Conservation (phyloP, 306 rosid species). For the Malus sieversii region DNA sequence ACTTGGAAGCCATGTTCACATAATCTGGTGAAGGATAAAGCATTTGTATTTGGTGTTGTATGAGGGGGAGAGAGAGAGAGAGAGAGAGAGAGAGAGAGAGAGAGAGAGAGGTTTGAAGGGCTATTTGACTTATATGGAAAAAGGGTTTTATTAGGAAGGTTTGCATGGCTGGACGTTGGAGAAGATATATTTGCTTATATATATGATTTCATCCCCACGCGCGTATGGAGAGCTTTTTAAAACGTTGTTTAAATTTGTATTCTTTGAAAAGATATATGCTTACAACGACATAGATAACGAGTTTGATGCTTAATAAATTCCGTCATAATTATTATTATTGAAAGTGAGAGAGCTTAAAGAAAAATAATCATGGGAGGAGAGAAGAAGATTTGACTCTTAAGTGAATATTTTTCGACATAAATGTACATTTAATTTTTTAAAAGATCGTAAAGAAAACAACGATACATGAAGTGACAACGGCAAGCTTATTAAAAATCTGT, state of each 20-base stretch:
- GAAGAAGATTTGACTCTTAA: neutral
- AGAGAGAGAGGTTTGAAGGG: neutral
- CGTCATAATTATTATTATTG: neutral
- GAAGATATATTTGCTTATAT: neutral
- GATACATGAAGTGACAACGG: neutral
- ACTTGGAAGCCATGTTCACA: conserved; percentile 27
- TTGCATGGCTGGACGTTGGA: conserved; percentile 22
- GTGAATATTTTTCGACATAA: neutral
- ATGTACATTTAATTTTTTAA: neutral
- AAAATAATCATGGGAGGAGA: too few relatives aligned
- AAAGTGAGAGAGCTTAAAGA: neutral
- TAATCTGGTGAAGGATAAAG: neutral
- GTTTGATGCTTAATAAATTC: neutral
- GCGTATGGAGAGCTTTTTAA: too few relatives aligned
- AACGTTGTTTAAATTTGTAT: too few relatives aligned
- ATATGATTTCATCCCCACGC: neutral
- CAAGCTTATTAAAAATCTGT: neutral
- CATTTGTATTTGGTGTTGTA: neutral
- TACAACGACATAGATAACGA: too few relatives aligned
- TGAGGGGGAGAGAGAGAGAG: too few relatives aligned
- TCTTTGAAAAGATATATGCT: too few relatives aligned
- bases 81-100: neutral
- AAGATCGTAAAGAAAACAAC: neutral
- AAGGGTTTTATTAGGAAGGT: neutral
- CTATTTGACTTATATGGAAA: neutral